Base-by-base conservation (phyloP, 2,329 filamentous ascomycete species). In the Lithohypha guttulata region DNA sequence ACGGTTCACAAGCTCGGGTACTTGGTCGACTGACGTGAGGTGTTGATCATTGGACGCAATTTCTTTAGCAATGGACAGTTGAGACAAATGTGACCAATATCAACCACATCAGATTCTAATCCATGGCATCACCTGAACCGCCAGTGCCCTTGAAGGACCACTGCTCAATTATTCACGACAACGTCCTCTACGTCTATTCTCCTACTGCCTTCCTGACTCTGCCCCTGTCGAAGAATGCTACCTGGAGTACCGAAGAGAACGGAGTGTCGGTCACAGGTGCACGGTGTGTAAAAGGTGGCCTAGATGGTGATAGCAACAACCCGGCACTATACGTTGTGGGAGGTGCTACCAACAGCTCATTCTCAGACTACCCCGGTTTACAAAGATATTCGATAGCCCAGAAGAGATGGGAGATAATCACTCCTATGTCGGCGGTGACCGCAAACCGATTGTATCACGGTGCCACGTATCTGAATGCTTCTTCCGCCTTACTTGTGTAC, bases 131-230 rank as follows among this genome's bases (percentile, higher is more conserved):
- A 28, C 84, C 85, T 34, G 64, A 76, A 54, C 85, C 86, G 37
- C 65, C 73, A 38, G 70, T 77, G 55, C 67, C 79, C 46, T 65
- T 95, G 57, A 73, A 77, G 59, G 77, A 79, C 60, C 78, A 84
- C 54, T 96, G 89, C 63, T 85, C 86, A 42, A 75, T 81, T 54
- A 72, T 95, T 45, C 70, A 84, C 65, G 70, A 86, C 56, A 79
- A 86, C 59, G 85, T 78, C 9, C 75, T 96, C 38, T 96, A 93
- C 64, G 78, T 82, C 31, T 93, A 84, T 59, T 84, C 84, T 4
- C 63, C 76, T 6, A 63, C 74, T 32, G 82, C 77, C 19, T 87
- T 96, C 52, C 75, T 86, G 57, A 81, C 81, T 6, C 62, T 96
- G 48, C 61, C 69, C 9, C 63, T 96, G 47, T 62, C 73, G 46